A percentile compares a stretch with the other conserved stretches of the same genome.
These are phyloP conservation scores for Ceratocystis huliohia DNA, from an alignment of 2,329 filamentous ascomycete species.

Conservation along the genomic window DNA sequence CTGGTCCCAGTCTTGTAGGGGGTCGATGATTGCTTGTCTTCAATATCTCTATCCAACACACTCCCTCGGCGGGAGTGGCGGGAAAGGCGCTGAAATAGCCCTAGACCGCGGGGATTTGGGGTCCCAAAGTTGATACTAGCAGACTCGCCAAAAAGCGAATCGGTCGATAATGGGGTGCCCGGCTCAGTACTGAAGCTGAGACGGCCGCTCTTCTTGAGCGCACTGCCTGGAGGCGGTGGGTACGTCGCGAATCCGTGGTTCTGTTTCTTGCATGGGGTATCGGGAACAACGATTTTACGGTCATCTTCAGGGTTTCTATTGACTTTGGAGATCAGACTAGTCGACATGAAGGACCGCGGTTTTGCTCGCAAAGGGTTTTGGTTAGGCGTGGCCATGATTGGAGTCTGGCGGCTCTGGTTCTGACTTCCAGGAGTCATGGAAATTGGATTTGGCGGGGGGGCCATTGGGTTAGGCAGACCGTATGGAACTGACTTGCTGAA, in stretches of 20 bases:
- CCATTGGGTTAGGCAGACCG: slow-evolving; percentile 14
- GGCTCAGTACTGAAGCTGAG: slow-evolving; percentile 61
- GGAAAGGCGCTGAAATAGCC: slow-evolving; percentile 51
- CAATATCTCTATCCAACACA: slow-evolving; percentile 68
- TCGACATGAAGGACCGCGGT: slow-evolving; percentile 61
- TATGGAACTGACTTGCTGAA: slow-evolving; percentile 20
- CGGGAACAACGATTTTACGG: slow-evolving; percentile 62
- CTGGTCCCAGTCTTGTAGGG: slow-evolving; percentile 17
- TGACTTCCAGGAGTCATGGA: slow-evolving; percentile 29
- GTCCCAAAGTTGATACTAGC: slow-evolving; percentile 33
- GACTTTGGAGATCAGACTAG: slow-evolving; percentile 87
- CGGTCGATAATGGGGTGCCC: slow-evolving; percentile 66
- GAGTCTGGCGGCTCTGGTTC: not conserved
- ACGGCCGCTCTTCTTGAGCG: slow-evolving; percentile 50
- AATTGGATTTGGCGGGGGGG: slow-evolving; percentile 24
- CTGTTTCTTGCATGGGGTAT: slow-evolving; percentile 91
- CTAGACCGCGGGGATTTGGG: slow-evolving; percentile 45
- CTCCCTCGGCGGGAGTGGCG: slow-evolving; percentile 47
- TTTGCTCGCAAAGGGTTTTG: slow-evolving; percentile 17
- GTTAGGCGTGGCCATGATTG: slow-evolving; percentile 14
- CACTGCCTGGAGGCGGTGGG: slow-evolving; percentile 46
- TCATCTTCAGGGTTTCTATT: slow-evolving; percentile 66
- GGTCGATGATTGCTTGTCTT: slow-evolving; percentile 44
- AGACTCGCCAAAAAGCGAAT: slow-evolving; percentile 36
- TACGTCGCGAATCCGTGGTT: slow-evolving; percentile 53